Conservation (phyloP, 2,329 filamentous ascomycete genomes). For the Clonostachys byssicola region DNA sequence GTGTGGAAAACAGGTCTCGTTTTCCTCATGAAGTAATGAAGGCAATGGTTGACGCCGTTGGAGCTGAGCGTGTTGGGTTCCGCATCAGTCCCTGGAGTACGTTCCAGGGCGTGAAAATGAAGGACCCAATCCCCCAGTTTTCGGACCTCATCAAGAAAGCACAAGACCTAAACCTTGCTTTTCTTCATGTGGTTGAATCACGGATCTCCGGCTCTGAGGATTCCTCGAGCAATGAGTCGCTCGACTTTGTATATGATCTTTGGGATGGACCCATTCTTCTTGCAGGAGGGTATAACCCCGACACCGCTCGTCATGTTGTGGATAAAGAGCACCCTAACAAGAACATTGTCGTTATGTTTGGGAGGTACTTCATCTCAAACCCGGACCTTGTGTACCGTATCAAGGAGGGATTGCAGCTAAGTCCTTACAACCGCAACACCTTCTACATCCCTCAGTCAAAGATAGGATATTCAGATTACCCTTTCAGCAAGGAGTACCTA, state of each 20-base stretch:
- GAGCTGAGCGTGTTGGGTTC: conserved; percentile 47
- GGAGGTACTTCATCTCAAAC: conserved; percentile 21
- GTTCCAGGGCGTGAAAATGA: conserved; percentile 62
- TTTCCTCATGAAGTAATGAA: conserved; percentile 40
- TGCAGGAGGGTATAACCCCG: conserved; percentile 23
- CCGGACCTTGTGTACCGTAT: conserved; percentile 17
- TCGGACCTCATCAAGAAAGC: conserved; percentile 47
- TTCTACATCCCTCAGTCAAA: conserved; percentile 14
- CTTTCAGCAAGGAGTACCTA: conserved; percentile 10
- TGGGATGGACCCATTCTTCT: conserved; percentile 25
- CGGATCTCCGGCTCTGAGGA: conserved; percentile 39
- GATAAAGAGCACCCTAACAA: conserved; percentile 19
- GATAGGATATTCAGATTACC: conserved; percentile 20
- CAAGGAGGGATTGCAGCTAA: conserved; percentile 15
- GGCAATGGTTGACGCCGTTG: conserved; percentile 32
- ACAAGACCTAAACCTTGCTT: conserved; percentile 49
- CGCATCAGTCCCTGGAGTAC: conserved; percentile 56
- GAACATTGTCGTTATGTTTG: conserved; percentile 25
- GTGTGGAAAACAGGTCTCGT: conserved; percentile 37
- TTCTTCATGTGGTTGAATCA: conserved; percentile 58
- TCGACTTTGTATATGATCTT: conserved; percentile 25
- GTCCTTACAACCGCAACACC: conserved; percentile 12
- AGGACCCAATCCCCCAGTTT: conserved; percentile 60
- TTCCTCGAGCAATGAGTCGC: conserved; percentile 20
- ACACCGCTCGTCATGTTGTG: conserved; percentile 15